phyloP scores from a whole-genome alignment of 768 basidiomycete genomes.

The Suillus subalutaceus region DNA sequence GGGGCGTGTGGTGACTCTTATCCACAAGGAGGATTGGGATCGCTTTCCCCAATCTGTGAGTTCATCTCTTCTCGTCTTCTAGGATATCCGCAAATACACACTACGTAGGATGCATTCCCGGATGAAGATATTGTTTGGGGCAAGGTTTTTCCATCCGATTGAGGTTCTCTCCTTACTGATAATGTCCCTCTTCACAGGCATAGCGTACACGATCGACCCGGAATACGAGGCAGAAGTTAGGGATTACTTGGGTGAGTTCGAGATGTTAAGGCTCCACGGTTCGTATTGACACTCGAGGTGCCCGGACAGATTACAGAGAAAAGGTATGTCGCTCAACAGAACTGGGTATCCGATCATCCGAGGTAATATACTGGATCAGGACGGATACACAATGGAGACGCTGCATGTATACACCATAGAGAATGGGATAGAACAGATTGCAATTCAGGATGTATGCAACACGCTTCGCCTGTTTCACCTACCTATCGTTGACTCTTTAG shows the following conservation, averaged over 20 bases:
- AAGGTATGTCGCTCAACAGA: slow-evolving; percentile 50
- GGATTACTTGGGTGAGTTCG: slow-evolving; percentile 72
- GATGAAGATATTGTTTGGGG: slow-evolving; percentile 63
- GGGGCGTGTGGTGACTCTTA: slow-evolving; percentile 87
- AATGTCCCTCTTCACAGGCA: slow-evolving; percentile 44
- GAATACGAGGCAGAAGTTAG: slow-evolving; percentile 73
- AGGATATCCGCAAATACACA: not conserved
- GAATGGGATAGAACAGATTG: slow-evolving; percentile 51
- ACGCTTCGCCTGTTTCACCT: not conserved
- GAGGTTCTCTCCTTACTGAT: not conserved
- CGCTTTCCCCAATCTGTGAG: slow-evolving; percentile 64
- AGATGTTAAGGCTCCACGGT: not conserved
- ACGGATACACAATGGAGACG: slow-evolving; percentile 86
- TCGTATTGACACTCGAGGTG: not conserved
- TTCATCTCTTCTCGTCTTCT: not conserved
- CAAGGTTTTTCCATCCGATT: slow-evolving; percentile 22
- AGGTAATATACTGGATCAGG: slow-evolving; percentile 45
- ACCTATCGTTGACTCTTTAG: not conserved
- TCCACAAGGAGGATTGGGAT: slow-evolving; percentile 90
- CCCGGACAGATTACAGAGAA: slow-evolving; percentile 76
- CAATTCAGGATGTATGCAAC: slow-evolving; percentile 54
- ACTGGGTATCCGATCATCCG: not conserved
- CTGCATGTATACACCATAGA: slow-evolving; percentile 70
- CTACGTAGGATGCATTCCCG: slow-evolving; percentile 33
- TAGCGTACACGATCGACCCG: slow-evolving; percentile 89